Base-by-base conservation (phyloP, 495 filamentous ascomycete species). In the Penicillium herquei region DNA sequence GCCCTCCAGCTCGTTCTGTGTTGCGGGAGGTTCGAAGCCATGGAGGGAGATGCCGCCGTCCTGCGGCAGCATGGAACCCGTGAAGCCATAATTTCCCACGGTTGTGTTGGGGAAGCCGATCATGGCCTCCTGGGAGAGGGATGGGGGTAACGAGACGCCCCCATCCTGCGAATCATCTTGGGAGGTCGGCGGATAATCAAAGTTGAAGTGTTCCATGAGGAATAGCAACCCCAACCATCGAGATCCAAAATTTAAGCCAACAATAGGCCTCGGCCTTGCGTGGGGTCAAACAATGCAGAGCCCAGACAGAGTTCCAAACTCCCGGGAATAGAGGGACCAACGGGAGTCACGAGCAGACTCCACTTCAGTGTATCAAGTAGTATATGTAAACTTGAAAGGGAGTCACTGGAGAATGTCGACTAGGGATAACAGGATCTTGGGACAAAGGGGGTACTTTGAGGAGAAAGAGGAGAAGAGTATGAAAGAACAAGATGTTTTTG, bases 251-350 rank as follows among this genome's bases (percentile, higher is more conserved):
- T 37, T 39, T 26, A 17, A 50, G 52, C 16, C 33, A 41, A n/a
- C 33, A 6, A 49, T 13, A 55, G 55, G 62, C 55, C 55, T 58
- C 58, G 61, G 58, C 54, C 56, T 60, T 37, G 39, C 64, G 58
- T 59, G 61, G 64, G 61, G 63, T 54, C 55, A 45, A 58, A 57
- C 58, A 63, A 64, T 58, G 61, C 34, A 63, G 58, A 57, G 63
- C 56, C 48, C 59, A 42, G 63, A 54, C 45, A 39, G 41, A 59
- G 64, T 63, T 56, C 65, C 64, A 64, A 56, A 62, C 56, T 55
- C 43, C 42, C 65, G 65, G 65, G 58, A 58, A 62, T 51, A 39
- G 30, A 51, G 53, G 53, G 52, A 63, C 63, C 59, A 58, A 45
- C 49, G 54, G 51, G 8, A 35, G 55, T 58, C 51, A 52, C 34